Base-by-base conservation (phyloP, 2,329 filamentous ascomycete species). In the Colletotrichum gloeosporioides region DNA sequence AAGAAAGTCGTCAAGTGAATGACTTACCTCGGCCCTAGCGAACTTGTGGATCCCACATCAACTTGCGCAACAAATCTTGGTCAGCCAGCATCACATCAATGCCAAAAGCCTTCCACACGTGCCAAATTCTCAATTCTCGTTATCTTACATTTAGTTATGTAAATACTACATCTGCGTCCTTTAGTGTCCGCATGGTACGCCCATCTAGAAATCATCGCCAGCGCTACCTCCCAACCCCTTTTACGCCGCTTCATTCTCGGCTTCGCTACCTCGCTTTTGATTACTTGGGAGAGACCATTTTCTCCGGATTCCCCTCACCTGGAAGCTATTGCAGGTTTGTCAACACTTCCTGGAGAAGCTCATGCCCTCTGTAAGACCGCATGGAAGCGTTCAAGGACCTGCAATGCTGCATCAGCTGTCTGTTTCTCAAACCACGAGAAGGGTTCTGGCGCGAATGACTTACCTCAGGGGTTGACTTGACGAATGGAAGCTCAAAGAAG, bases 401-500 rank as follows among this genome's bases (percentile, higher is more conserved):
- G 13, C 5, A 36, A 22, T 25, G n/a, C 16, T 66, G 39, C n/a
- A 53, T 69, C 32, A 77, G 71, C 59, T 61, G 27, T 27, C 16
- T 32, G 16, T 16, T 10, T 10, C 13, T 16, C 8, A 25, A 15
- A 64, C 7, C 5, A 36, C n/a, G 22, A 36, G 25, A 39, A 66
- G 36, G 36, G 8, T 4, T 8, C 13, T 13, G 13, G 27, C 16
- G 3, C 39, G 10, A 10, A 22, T 7, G 73, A 79, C 87, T 84
- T 89, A 98, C 96, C 89, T 98, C 96, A 79, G 96, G 96, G 79
- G 94, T 92, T 79, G 93, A 91, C 88, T 98, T 98, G 86, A 99
- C 95, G 81, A 98, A 98, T 31, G 95, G 95, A 79, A 98, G 89
- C 67, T 97, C 95, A 88, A 98, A 99, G 89, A 99, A 98, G 82